These are phyloP conservation scores for Ogataea paraovalis DNA, from an alignment of 805 yeast species.

Conservation along the genomic window DNA sequence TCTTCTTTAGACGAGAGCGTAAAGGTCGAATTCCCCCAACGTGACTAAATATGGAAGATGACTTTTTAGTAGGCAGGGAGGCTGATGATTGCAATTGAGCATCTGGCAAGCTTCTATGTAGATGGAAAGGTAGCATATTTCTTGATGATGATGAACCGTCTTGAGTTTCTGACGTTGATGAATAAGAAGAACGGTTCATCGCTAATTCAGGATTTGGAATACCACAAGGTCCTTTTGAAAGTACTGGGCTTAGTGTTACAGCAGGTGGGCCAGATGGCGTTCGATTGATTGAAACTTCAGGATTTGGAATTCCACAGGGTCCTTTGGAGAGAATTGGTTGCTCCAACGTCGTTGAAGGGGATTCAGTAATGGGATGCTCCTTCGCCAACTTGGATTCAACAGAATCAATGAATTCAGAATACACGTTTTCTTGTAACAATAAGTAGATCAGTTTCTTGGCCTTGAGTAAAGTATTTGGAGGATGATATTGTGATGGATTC, in stretches of 20 bases:
- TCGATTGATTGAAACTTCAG: constrained; percentile 1
- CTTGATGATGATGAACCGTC: not conserved
- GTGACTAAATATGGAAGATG: constrained; percentile 4
- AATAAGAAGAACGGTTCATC: not conserved
- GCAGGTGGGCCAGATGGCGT: not conserved
- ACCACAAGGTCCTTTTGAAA: constrained; percentile 2
- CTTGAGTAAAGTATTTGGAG: constrained; percentile 13
- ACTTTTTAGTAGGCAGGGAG: not conserved
- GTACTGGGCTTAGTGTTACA: not conserved
- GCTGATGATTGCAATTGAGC: not conserved
- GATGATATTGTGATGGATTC: constrained; percentile 8
- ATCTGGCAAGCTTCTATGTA: not conserved
- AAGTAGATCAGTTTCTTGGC: constrained; percentile 18
- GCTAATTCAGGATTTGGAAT: constrained; percentile 1
- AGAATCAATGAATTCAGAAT: constrained; percentile 14
- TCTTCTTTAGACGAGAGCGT: constrained; percentile 12
- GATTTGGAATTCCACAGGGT: constrained; percentile 13
- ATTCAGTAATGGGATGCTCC: not conserved
- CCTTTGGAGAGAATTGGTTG: constrained; percentile 4
- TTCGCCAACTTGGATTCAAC: constrained; percentile 8
- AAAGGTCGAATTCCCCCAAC: constrained; percentile 9
- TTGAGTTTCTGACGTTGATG: not conserved
- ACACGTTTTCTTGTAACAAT: constrained; percentile 21
- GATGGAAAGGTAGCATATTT: not conserved
- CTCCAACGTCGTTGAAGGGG: not conserved